These are phyloP conservation scores for Taphrina confusa DNA, from an alignment of 1,139 yeast species.

Conservation along the genomic window DNA sequence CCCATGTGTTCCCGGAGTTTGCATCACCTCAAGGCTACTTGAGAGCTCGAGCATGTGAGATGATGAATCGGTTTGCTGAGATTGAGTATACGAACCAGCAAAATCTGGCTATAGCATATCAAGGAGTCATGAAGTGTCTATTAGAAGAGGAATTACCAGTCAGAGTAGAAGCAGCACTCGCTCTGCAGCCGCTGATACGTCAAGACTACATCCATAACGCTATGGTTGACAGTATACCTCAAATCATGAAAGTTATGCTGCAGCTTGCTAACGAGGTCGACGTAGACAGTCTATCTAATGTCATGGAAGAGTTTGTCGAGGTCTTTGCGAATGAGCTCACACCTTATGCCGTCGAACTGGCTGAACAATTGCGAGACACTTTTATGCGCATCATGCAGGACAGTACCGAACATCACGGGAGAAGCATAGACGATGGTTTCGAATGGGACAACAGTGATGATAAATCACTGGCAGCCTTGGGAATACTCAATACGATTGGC, in stretches of 20 bases:
- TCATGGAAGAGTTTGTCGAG: conserved; percentile 95
- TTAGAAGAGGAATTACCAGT: conserved; percentile 66
- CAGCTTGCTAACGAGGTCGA: conserved; percentile 79
- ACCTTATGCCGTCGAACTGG: conserved; percentile 88
- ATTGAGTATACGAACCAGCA: conserved; percentile 54
- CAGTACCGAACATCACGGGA: conserved; percentile 53
- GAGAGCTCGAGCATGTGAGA: conserved; percentile 81
- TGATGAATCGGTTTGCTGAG: conserved; percentile 68
- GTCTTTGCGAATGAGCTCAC: conserved; percentile 82
- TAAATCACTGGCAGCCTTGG: conserved; percentile 84
- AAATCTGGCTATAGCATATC: conserved; percentile 59
- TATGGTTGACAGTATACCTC: conserved; percentile 67
- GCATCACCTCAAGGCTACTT: conserved; percentile 67
- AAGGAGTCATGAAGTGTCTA: conserved; percentile 67
- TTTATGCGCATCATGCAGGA: conserved; percentile 73
- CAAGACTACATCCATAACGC: conserved; percentile 68
- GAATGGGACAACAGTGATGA: conserved; percentile 59
- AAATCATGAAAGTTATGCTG: conserved; percentile 77
- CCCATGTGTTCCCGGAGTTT: conserved; percentile 72
- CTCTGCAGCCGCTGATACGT: conserved; percentile 74
- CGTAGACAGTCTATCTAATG: conserved; percentile 81
- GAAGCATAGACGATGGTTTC: conserved; percentile 45
- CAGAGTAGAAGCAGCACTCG: conserved; percentile 78
- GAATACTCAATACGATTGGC: conserved; percentile 80
- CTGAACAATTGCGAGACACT: conserved; percentile 76